Base-by-base conservation (phyloP, 768 basidiomycete species). In the Naganishia onofrii region DNA sequence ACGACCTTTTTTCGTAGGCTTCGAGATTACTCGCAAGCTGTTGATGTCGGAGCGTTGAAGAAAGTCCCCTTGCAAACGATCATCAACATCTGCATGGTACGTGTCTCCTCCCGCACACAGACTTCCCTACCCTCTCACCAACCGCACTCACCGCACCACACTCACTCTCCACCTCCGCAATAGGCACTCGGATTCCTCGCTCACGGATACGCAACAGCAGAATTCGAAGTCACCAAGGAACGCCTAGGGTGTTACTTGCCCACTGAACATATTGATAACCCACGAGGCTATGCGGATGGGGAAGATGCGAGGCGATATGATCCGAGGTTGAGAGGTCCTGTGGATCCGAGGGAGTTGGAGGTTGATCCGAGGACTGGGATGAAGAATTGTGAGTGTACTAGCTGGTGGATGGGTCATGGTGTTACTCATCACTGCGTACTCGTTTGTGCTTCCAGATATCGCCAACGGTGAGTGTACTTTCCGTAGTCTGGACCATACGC, bases 251-350 rank as follows among this genome's bases (percentile, higher is more conserved):
- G 87, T 52, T 95, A 95, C 78, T 87, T 84, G 32, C 91, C 92
- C 0, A 86, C 87, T 12, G 73, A 93, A 79, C 92, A 95, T 78
- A 93, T 93, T 76, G 92, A 95, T 77, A 95, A 95, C 75, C 92
- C 92, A 1, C 91, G 90, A 79, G 92, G 91, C 15, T 94, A 93
- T 74, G 91, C 89, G 0, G 80, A 86, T 84, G 77, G 88, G 85
- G 88, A 91, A 79, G 92, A 97, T 79, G 86, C 93, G 0, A 84
- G 91, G 51, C 84, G 85, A 75, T 92, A 89, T 75, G 86, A 95
- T 75, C 86, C 88, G 0, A 83, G 85, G 23, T 85, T 97, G 9
- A 87, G 94, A 15, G 87, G 87, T 2, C 93, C 93, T 3, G 88
- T 97, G 7, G 87, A 93, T 76, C 90, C 90, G 0, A 82, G 85